These are phyloP conservation scores for Suillus luteus DNA, from an alignment of 768 basidiomycete species.

Conservation along the genomic window DNA sequence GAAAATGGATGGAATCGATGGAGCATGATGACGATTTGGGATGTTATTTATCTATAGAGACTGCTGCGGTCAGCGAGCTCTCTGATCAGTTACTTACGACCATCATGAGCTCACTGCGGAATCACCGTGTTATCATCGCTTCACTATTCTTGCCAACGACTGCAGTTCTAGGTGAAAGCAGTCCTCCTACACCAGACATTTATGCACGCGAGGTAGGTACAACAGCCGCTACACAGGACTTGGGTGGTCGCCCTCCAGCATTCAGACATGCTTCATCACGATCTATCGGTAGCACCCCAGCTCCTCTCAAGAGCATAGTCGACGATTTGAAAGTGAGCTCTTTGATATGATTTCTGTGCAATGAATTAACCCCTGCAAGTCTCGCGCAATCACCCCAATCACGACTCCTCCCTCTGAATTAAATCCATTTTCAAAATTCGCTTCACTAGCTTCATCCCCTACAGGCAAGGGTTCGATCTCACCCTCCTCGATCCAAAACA, in stretches of 20 bases:
- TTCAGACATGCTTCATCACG: constrained; percentile 23
- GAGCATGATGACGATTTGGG: constrained; percentile 3
- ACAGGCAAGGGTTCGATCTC: constrained; percentile 24
- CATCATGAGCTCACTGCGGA: constrained; percentile 76
- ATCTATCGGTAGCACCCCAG: constrained; percentile 22
- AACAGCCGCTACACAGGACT: constrained; percentile 15
- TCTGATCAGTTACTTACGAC: constrained; percentile 11
- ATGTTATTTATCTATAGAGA: not conserved
- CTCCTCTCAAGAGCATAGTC: constrained; percentile 68
- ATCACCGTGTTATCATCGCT: constrained; percentile 76
- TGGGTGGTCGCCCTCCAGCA: constrained; percentile 16
- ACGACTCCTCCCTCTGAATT: constrained; percentile 47
- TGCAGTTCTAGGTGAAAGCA: constrained; percentile 57
- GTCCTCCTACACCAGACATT: constrained; percentile 51
- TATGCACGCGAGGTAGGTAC: constrained; percentile 19
- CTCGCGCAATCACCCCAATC: constrained; percentile 45
- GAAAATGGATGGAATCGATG: not conserved
- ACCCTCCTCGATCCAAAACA: constrained; percentile 20
- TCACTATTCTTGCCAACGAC: constrained; percentile 84
- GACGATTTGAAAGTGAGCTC: constrained; percentile 69
- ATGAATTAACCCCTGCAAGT: constrained; percentile 19
- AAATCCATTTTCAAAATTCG: constrained; percentile 57
- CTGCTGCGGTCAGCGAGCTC: not conserved
- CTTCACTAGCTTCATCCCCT: constrained; percentile 30
- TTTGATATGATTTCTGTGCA: not conserved